phyloP scores from a whole-genome alignment of 257 asterid genomes.

The Solanum ossicruentum region DNA sequence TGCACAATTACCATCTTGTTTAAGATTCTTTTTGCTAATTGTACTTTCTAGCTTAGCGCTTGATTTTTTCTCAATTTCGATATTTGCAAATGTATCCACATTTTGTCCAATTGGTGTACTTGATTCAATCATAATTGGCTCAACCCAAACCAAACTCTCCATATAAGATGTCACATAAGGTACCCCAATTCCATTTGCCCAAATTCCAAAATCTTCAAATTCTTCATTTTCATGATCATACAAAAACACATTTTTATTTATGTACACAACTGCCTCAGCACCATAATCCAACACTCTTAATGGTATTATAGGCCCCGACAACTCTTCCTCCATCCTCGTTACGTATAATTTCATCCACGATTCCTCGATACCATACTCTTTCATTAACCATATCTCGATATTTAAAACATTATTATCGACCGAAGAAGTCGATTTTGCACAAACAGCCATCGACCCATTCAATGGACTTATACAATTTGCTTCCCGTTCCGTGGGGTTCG shows the following conservation, averaged over 20 bases:
- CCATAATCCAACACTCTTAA: neutral
- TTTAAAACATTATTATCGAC: neutral
- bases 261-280: neutral
- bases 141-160: neutral
- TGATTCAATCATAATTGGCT: neutral
- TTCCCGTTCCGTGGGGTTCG: neutral
- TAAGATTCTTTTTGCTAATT: neutral
- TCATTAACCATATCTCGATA: neutral
- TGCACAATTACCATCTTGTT: neutral
- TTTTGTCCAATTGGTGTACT: neutral
- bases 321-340: neutral
- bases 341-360: neutral
- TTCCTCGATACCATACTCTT: neutral
- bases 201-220: neutral
- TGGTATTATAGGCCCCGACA: neutral
- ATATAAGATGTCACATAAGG: neutral
- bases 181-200: neutral
- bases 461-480: neutral
- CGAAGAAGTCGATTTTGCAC: neutral
- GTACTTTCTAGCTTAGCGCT: neutral
- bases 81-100: neutral
- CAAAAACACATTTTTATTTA: neutral
- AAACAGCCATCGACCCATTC: neutral
- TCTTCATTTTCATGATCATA: neutral
- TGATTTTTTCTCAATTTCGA: neutral